These are phyloP conservation scores for Cokeromyces recurvatus DNA, from an alignment of 371 early-diverging fungal genomes.

Conservation along the genomic window DNA sequence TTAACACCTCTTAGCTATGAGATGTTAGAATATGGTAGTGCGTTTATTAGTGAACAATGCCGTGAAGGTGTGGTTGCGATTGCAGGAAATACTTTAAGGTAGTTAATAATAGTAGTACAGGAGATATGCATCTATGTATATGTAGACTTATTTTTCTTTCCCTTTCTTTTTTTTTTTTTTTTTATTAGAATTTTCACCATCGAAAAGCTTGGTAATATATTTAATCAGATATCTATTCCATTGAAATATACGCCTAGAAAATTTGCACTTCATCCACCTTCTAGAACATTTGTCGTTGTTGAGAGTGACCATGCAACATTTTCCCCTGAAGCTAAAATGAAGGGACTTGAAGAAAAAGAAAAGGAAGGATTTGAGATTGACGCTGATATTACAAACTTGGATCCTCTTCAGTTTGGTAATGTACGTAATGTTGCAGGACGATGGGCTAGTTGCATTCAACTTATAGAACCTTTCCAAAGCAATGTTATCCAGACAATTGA, in stretches of 20 bases:
- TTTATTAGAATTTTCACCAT: slow-evolving; percentile 71
- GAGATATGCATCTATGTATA: no score
- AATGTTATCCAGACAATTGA: slow-evolving; percentile 69
- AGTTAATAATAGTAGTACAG: neutral
- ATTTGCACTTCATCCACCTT: slow-evolving; percentile 66
- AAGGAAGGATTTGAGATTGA: slow-evolving; percentile 52
- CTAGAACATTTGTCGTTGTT: slow-evolving; percentile 81
- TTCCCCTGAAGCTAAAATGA: slow-evolving; percentile 60
- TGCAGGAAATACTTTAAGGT: slow-evolving; percentile 74
- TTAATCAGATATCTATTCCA: slow-evolving; percentile 83
- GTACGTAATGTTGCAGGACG: slow-evolving; percentile 64
- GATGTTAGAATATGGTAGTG: slow-evolving; percentile 76
- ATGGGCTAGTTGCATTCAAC: slow-evolving; percentile 89
- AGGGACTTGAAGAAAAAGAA: slow-evolving; percentile 51
- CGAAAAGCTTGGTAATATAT: slow-evolving; percentile 78
- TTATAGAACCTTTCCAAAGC: slow-evolving; percentile 80
- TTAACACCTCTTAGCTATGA: slow-evolving; percentile 68
- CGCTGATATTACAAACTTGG: slow-evolving; percentile 40
- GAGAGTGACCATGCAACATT: slow-evolving; percentile 84
- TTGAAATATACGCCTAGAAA: slow-evolving; percentile 88
- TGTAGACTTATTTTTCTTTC: neutral
- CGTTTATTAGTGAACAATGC: slow-evolving; percentile 86
- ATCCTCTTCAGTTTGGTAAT: slow-evolving; percentile 66
- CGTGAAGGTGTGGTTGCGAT: slow-evolving; percentile 90
- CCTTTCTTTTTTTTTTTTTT: no score